Evolutionary conservation across 2,329 filamentous ascomycete genomes (phyloP).

Genomic region (Juglanconis juglandina): DNA sequence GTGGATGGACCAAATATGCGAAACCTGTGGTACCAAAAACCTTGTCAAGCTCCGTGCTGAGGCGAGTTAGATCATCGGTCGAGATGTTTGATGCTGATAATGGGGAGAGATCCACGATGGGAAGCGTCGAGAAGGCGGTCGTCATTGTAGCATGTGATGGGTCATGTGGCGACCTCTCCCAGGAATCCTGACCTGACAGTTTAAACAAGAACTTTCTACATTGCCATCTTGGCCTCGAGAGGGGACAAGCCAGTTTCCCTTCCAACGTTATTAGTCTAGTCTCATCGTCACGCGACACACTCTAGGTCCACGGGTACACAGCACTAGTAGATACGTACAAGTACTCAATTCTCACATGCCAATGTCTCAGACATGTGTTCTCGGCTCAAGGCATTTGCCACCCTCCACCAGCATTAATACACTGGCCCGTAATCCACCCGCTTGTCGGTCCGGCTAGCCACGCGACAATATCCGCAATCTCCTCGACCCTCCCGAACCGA

Average conservation of each 20-base stretch:
- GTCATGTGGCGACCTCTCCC: too few species aligned
- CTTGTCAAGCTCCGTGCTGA: conserved; percentile 30
- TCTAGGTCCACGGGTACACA: too few species aligned
- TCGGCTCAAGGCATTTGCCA: conserved; percentile 22
- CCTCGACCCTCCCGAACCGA: conserved; percentile 48
- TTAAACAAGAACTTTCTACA: too few species aligned
- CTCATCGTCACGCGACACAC: too few species aligned
- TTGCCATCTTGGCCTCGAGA: too few species aligned
- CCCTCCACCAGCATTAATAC: conserved; percentile 52
- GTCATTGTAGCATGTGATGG: background rate
- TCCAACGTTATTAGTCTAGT: too few species aligned
- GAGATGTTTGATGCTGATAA: background rate
- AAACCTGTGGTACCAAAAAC: conserved; percentile 44
- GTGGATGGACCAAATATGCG: conserved; percentile 41
- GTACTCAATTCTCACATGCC: too few species aligned
- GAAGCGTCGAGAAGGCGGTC: background rate
- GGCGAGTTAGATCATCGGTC: background rate
- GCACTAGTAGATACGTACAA: too few species aligned
- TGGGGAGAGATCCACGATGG: background rate
- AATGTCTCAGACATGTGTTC: background rate
- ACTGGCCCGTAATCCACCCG: conserved; percentile 52
- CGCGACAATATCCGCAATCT: conserved; percentile 54
- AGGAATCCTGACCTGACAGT: too few species aligned
- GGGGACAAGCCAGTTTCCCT: too few species aligned
- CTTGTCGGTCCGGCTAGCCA: conserved; percentile 50